phyloP scores from a whole-genome alignment of 352 stramenopile genomes.

The Thalassiosira hispida region DNA sequence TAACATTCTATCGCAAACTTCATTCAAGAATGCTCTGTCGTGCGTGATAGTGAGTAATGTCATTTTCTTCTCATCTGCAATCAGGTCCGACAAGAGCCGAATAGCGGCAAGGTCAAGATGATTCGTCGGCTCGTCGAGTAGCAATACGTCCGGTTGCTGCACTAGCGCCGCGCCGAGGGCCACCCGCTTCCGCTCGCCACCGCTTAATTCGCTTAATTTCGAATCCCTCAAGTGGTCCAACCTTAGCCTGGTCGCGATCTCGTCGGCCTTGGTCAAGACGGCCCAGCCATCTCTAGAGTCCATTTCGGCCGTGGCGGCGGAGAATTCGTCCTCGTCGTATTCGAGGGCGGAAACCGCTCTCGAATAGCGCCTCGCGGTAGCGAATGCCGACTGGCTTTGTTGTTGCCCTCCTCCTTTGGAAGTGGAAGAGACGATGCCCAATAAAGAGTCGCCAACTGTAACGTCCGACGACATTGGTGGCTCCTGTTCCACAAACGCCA shows the following conservation, averaged over 20 bases:
- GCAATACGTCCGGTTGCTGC: slow-evolving; percentile 95
- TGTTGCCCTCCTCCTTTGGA: no score
- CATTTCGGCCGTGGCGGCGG: neutral
- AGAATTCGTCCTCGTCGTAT: neutral
- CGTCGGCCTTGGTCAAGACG: slow-evolving; percentile 1
- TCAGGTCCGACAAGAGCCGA: slow-evolving; percentile 93
- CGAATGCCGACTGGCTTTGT: no score
- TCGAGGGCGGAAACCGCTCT: neutral
- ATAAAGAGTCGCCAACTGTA: neutral
- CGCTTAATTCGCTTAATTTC: slow-evolving; percentile 79
- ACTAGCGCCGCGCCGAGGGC: slow-evolving; percentile 89
- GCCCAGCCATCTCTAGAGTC: neutral
- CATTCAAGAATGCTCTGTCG: slow-evolving; percentile 99
- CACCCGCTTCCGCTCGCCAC: slow-evolving; percentile 86
- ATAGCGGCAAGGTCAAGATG: slow-evolving; percentile 95
- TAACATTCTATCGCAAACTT: slow-evolving; percentile 96
- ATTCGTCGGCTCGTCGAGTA: slow-evolving; percentile 90
- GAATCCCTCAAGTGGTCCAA: slow-evolving; percentile 52
- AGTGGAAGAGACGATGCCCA: slow-evolving; percentile 16
- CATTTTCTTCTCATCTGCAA: slow-evolving; percentile 93
- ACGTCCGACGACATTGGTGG: slow-evolving; percentile 6
- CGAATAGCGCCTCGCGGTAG: no score
- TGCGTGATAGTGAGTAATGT: slow-evolving; percentile 98
- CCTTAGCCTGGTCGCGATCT: neutral
- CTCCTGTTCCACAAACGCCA: slow-evolving; percentile 16